Evolutionary conservation across 352 stramenopile species (phyloP), one percentile per base, ranked within the genome.

Genomic region (Globisporangium splendens): DNA sequence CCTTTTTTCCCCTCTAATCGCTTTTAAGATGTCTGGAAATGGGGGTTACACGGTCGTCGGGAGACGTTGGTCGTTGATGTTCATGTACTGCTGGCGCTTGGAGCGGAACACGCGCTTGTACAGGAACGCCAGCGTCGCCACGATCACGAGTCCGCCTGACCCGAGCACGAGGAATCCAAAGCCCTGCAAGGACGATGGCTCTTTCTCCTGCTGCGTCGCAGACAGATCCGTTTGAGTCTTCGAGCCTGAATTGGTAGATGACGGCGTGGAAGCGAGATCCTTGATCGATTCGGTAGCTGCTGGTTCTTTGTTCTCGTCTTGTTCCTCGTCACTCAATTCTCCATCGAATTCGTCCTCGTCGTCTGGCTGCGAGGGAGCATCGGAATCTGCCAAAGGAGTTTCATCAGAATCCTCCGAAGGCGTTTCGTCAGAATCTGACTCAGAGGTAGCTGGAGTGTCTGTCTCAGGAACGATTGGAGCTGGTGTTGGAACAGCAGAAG

Each of bases 41-140:
- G 43, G 20, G 28, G 18, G 6, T 33, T 47, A 28, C 14, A 21
- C 41, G 15, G 53, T n/a, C 14, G 20, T 22, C 35, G 20, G 18
- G 21, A 31, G 41, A 15, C 48, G 57, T 28, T 77, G 61, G 50
- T 70, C 74, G 62, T 83, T 86, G 68, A 92, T 81, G 66, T 81
- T 86, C 59, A 88, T 84, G 69, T 93, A 93, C 8, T 77, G 57
- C 58, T 82, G 77, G 31, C 70, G 74, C 59, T 69, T 54, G 4
- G 69, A 72, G 8, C 72, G 70, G 70, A 91, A 91, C 14, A 93
- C 70, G 17, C 79, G 84, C 44, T 72, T 70, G 62, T 93, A 93
- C 43, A 91, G 69, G 54, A 84, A 85, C 52, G 72, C 64, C 41
- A 91, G 24, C 1, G 83, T 88, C 21, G 79, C 46, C 12, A 72